Base-by-base conservation (phyloP, 371 early-diverging fungal species). In the Nematocida sp. region DNA sequence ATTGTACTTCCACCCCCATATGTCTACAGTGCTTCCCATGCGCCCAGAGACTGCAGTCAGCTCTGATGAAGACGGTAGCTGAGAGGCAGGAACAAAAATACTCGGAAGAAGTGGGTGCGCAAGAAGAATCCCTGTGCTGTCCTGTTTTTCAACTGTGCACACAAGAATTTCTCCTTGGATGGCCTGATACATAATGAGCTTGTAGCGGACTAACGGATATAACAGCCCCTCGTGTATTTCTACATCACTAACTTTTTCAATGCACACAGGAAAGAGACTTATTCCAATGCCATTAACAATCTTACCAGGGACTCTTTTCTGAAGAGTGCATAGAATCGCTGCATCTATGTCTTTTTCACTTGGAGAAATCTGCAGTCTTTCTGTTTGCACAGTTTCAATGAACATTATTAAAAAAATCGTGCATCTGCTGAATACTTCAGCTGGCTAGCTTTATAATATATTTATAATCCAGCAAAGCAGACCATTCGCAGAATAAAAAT, bases 1-100 rank as follows among this genome's bases (percentile, higher is more conserved):
- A 40, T 70, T 62, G 80, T 78, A 78, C 40, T 69, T 66, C 80
- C 80, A 78, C 3, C 54, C 64, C 80, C 80, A 78, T 55, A 67
- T 44, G 5, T 78, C 69, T 15, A 71, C 42, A 11, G 47, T 13
- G 25, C 20, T 47, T 5, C 70, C 57, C 46, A 33, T 45, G 58
- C 62, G 40, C 23, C 67, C 70, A 42, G 69, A 47, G 1, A 78
- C 39, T n/a, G 61, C 39, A 13, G 39, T 40, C 9, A 78, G 52
- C 46, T 66, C 60, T 4, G 80, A 78, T 4, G 80, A 60, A 25
- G 33, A 9, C 11, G 80, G 80, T 15, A 78, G 20, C 46, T 78
- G 80, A 0, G 61, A 11, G 5, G 80, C 33, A 58, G 80, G 80
- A 18, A 78, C 61, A 46, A 58, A 70, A 18, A 78, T 1, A n/a